phyloP scores from a whole-genome alignment of 768 basidiomycete species.

The Leccinum olivaceopallidum region DNA sequence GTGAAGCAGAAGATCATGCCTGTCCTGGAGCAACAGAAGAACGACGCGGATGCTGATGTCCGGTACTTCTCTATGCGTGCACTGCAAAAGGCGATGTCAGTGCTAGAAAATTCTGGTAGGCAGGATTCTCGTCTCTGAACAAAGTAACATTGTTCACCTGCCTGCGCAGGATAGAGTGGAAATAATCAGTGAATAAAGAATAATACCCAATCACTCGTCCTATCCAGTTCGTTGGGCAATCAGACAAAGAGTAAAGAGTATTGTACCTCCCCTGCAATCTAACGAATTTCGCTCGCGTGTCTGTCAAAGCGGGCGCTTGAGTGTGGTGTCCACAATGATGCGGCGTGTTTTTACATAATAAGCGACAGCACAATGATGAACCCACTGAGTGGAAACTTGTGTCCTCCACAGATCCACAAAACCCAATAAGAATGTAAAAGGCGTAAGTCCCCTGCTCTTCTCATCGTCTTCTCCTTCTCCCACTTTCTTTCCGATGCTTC shows the following conservation, averaged over 20 bases:
- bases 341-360: not conserved
- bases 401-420: constrained; percentile 7
- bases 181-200: constrained; percentile 21
- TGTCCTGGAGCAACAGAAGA: constrained; percentile 82
- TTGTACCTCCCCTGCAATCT: constrained; percentile 30
- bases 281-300: constrained; percentile 22
- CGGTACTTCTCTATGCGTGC: constrained; percentile 90
- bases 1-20: constrained; percentile 74
- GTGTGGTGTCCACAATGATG: not conserved
- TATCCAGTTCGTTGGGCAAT: constrained; percentile 21
- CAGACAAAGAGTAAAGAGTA: constrained; percentile 32
- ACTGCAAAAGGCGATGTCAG: constrained; percentile 53
- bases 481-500: constrained; percentile 3
- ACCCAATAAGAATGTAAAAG: constrained; percentile 1
- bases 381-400: not conserved
- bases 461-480: not conserved
- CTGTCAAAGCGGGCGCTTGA: constrained; percentile 2
- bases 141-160: constrained; percentile 1
- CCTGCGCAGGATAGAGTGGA: constrained; percentile 23
- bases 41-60: constrained; percentile 93
- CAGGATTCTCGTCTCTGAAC: not conserved
- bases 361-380: constrained; percentile 7
- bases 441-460: not conserved
- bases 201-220: constrained; percentile 34
- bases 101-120: constrained; percentile 42